Evolutionary conservation across 2,329 filamentous ascomycete species (phyloP).

Genomic region (Neofusicoccum umdonicola): DNA sequence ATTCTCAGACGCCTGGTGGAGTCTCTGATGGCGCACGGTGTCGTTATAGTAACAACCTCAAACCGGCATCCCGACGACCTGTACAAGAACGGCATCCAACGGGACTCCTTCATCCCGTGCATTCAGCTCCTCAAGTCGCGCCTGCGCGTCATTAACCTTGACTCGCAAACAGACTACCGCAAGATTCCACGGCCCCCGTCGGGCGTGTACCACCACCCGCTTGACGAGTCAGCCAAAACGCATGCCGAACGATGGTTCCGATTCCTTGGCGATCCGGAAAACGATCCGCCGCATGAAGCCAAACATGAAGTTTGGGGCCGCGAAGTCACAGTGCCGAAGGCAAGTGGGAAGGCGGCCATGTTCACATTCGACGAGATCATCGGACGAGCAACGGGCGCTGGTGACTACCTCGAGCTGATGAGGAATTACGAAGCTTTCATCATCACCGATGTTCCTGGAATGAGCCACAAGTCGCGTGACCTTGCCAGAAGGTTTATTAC

Average conservation of each 20-base stretch:
- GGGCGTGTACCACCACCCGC: constrained; percentile 87
- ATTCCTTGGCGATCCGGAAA: constrained; percentile 81
- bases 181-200: constrained; percentile 92
- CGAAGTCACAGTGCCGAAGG: constrained; percentile 80
- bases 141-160: constrained; percentile 87
- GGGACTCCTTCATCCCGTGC: constrained; percentile 90
- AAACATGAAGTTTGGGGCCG: constrained; percentile 89
- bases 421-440: constrained; percentile 90
- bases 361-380: constrained; percentile 95
- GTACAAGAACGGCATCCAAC: constrained; percentile 97
- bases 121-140: constrained; percentile 85
- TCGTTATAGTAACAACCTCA: constrained; percentile 91
- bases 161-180: constrained; percentile 94
- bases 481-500: constrained; percentile 92
- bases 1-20: constrained; percentile 88
- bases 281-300: constrained; percentile 72
- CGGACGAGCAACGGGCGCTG: constrained; percentile 81
- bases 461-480: constrained; percentile 84
- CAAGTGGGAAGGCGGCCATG: constrained; percentile 82
- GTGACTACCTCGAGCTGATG: constrained; percentile 91
- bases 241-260: constrained; percentile 95
- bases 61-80: constrained; percentile 96
- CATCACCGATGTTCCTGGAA: constrained; percentile 84
- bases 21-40: constrained; percentile 91
- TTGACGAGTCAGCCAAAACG: constrained; percentile 71